phyloP scores from a whole-genome alignment of 2,329 filamentous ascomycete genomes.

The Botrytis medusae region DNA sequence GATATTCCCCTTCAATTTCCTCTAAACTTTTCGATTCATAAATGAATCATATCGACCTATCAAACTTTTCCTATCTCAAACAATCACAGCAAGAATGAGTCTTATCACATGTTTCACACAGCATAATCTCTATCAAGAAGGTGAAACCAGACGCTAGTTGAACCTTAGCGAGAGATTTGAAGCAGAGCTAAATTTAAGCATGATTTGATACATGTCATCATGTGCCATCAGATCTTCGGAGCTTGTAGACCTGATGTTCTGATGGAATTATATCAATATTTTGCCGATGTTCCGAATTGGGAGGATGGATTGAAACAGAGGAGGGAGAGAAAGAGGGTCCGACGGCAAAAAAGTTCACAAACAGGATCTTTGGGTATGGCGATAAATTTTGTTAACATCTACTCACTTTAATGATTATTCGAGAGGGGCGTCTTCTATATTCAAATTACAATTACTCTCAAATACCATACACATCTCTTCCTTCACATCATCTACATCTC shows the following conservation, averaged over 20 bases:
- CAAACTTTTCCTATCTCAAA: not conserved
- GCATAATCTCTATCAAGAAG: not conserved
- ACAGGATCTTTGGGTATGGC: not conserved
- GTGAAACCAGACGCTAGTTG: not conserved
- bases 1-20: not conserved
- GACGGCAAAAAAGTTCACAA: not conserved
- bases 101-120: slow-evolving; percentile 2
- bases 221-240: not conserved
- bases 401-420: not conserved
- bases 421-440: not conserved
- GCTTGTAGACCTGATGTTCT: not conserved
- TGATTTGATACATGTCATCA: not conserved
- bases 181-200: not conserved
- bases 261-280: not conserved
- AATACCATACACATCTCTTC: not conserved
- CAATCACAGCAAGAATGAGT: not conserved
- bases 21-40: not conserved
- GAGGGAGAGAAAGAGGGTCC: not conserved
- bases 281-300: not conserved
- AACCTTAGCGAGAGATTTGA: not conserved
- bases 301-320: not conserved
- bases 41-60: not conserved
- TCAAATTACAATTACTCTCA: not conserved
- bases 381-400: not conserved
- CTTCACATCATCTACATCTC: not conserved